Evolutionary conservation across 2,329 filamentous ascomycete genomes (phyloP), one percentile per base, ranked within the genome.

Genomic region (Cyphellophora attinorum): DNA sequence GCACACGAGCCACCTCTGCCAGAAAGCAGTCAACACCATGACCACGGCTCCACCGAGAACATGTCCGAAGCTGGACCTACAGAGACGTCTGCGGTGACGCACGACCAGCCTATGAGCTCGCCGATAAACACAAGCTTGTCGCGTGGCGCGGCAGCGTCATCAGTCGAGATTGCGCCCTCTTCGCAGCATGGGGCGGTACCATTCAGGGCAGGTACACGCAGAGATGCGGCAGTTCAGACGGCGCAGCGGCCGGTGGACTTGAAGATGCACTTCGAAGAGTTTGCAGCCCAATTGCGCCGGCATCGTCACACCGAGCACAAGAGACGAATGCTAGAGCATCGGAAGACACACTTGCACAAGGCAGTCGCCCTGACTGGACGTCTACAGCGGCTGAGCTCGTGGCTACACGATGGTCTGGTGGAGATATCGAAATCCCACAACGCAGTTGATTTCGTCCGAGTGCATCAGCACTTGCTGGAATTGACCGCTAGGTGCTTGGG

Each of bases 341-440:
- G 57, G 35, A 51, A 63, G 27, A 51, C 57, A 44, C 54, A 54
- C 17, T 55, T 61, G 37, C 61, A 60, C 41, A 53, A 61, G 17
- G 62, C 60, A 18, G 56, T 65, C 34, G 60, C 59, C 25, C 46
- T 65, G 19, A 62, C 60, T 27, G 51, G 59, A 31, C 58, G 63
- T 19, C 50, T 65, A 38, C 46, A 60, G 36, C 59, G 62, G 29
- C 52, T 63, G 37, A 56, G 58, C 16, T 52, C 55, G 19, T 56
- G 56, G 34, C 52, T 60, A 16, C 61, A 65, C 41, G 58, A 58
- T 32, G 62, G 62, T 23, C 50, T 67, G 15, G 60, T 65, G 21
- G 61, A 65, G 44, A 56, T 57, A 31, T 54, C 64, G 35, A 62
- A 57, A 41, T 54, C 63, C 47, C 58, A 60, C 39, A 62, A 67